Percentiles rank a stretch among this genome's conserved stretches.
phyloP scores from a whole-genome alignment of 2,329 filamentous ascomycete species.

The Cladophialophora exuberans region DNA sequence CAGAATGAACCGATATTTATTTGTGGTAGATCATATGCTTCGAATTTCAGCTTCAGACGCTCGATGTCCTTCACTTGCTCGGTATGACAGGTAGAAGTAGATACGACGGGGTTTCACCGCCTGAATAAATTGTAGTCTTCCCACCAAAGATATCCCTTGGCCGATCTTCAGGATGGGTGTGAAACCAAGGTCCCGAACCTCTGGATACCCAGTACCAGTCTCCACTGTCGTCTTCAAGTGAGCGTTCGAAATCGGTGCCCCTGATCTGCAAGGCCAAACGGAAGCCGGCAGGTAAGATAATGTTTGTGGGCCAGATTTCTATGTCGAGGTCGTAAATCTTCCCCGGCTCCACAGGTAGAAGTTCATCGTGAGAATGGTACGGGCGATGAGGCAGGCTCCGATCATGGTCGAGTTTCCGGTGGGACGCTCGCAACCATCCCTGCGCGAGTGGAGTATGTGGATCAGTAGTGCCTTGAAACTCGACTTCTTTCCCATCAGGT shows the following conservation, averaged over 20 bases:
- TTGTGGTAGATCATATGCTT: no score
- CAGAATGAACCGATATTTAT: no score
- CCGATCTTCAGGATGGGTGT: slow-evolving; percentile 12
- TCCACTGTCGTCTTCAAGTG: background rate
- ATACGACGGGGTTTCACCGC: slow-evolving; percentile 7
- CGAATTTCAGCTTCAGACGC: no score
- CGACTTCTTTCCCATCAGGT: slow-evolving; percentile 13
- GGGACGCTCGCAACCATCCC: slow-evolving; percentile 20
- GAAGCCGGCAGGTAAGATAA: slow-evolving; percentile 12
- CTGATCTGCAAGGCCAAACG: slow-evolving; percentile 16
- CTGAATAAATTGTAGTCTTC: slow-evolving; percentile 6
- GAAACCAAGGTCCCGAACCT: slow-evolving; percentile 16
- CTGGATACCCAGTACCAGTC: slow-evolving; percentile 7
- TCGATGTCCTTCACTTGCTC: no score
- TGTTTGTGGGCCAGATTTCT: slow-evolving; percentile 21
- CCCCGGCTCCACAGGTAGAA: slow-evolving; percentile 9
- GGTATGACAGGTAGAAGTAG: slow-evolving; percentile 14
- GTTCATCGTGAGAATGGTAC: slow-evolving; percentile 21
- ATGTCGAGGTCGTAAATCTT: slow-evolving; percentile 18
- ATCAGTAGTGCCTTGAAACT: slow-evolving; percentile 19
- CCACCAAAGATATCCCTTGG: slow-evolving; percentile 8
- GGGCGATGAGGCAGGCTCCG: slow-evolving; percentile 15
- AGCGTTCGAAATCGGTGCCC: slow-evolving; percentile 20
- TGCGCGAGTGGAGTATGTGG: slow-evolving; percentile 23
- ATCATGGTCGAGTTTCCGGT: slow-evolving; percentile 15